phyloP scores from a whole-genome alignment of 495 filamentous ascomycete genomes.

The Lasiosphaeris hirsuta region DNA sequence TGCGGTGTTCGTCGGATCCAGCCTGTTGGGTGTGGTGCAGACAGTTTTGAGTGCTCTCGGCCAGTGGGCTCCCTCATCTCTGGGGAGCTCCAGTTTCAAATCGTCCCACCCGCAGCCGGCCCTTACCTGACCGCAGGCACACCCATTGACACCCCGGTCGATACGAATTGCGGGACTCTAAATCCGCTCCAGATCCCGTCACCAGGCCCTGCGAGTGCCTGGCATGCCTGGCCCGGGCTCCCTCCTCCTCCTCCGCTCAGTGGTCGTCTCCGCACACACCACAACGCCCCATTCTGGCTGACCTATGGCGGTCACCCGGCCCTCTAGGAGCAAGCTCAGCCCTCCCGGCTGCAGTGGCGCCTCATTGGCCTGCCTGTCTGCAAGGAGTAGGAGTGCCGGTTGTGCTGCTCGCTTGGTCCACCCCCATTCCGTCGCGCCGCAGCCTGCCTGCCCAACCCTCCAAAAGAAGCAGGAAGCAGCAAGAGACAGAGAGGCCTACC shows the following conservation, averaged over 20 bases:
- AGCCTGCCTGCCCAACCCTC: too few relatives aligned
- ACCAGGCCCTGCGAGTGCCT: neutral
- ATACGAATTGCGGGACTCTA: too few relatives aligned
- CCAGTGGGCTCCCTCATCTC: slow-evolving; percentile 17
- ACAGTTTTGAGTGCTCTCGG: neutral
- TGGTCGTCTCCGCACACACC: slow-evolving; percentile 4
- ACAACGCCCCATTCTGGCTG: neutral
- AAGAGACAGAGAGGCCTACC: too few relatives aligned
- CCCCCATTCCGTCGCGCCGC: slow-evolving; percentile 8
- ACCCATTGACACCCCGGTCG: too few relatives aligned
- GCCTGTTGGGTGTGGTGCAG: slow-evolving; percentile 8
- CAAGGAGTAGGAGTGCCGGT: neutral
- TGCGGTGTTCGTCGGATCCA: slow-evolving; percentile 9
- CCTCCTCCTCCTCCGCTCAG: slow-evolving; percentile 10
- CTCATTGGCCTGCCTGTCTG: slow-evolving; percentile 10
- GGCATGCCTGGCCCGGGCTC: slow-evolving; percentile 6
- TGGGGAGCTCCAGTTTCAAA: slow-evolving; percentile 8
- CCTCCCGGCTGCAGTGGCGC: slow-evolving; percentile 8
- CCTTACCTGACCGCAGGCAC: too few relatives aligned
- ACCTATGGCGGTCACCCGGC: slow-evolving; percentile 18
- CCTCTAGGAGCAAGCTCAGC: slow-evolving; percentile 20
- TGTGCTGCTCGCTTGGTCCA: neutral
- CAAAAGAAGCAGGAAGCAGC: too few relatives aligned
- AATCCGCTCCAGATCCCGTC: neutral
- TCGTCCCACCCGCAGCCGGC: neutral